Percentiles rank a stretch among this genome's conserved stretches.
Evolutionary conservation across 2,329 filamentous ascomycete species (phyloP).

Genomic region (Aspergillus hortae): DNA sequence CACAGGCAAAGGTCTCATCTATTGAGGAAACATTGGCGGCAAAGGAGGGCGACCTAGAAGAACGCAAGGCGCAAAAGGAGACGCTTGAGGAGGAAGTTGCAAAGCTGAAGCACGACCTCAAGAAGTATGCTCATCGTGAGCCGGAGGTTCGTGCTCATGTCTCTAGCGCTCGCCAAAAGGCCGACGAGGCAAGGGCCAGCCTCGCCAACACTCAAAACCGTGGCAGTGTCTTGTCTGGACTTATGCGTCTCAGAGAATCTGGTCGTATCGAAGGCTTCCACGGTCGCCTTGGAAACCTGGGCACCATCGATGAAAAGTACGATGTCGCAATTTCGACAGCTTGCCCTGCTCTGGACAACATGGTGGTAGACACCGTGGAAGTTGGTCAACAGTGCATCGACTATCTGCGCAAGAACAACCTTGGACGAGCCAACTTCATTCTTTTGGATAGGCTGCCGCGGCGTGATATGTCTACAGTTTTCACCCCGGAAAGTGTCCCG

Average conservation of each 20-base stretch:
- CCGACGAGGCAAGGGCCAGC: conserved; percentile 89
- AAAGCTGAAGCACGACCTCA: conserved; percentile 68
- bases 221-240: conserved; percentile 82
- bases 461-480: conserved; percentile 72
- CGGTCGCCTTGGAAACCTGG: conserved; percentile 88
- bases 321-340: conserved; percentile 98
- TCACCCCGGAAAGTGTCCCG: conserved; percentile 88
- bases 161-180: conserved; percentile 87
- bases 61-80: conserved; percentile 68
- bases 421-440: conserved; percentile 95
- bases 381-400: conserved; percentile 97
- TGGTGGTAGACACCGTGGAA: conserved; percentile 94
- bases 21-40: conserved; percentile 68
- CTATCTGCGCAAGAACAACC: conserved; percentile 93
- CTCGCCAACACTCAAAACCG: conserved; percentile 87
- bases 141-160: conserved; percentile 79
- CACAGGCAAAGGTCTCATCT: conserved; percentile 70
- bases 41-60: conserved; percentile 72
- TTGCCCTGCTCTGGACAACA: conserved; percentile 85
- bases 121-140: conserved; percentile 70
- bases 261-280: conserved; percentile 97
- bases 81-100: conserved; percentile 71
- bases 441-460: conserved; percentile 81
- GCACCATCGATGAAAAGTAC: conserved; percentile 88
- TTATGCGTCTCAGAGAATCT: conserved; percentile 94